Conservation (phyloP, 805 yeast species). For the Kluyveromyces dobzhanskii region DNA sequence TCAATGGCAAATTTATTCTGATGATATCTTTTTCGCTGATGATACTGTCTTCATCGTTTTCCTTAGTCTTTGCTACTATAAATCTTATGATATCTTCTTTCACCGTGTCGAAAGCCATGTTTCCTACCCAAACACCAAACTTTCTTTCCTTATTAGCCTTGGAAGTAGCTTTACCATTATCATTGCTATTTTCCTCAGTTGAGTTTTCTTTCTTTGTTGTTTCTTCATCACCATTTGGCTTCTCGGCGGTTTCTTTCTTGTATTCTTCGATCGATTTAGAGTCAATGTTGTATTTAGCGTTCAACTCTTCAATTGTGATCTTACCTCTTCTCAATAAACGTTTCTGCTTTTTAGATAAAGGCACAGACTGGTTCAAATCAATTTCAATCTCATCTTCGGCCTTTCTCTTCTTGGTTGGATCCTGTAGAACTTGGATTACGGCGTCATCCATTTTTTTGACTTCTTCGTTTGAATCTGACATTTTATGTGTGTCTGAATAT, state of each 20-base stretch:
- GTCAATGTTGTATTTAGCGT: constrained; percentile 33
- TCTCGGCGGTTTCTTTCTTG: constrained; percentile 31
- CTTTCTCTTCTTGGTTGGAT: constrained; percentile 30
- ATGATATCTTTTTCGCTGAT: constrained; percentile 54
- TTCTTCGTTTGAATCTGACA: background rate
- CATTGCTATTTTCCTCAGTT: constrained; percentile 26
- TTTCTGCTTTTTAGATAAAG: constrained; percentile 86
- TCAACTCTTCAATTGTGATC: constrained; percentile 47
- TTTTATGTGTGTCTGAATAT: background rate
- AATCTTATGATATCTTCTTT: constrained; percentile 65
- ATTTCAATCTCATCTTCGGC: constrained; percentile 55
- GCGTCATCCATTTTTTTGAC: constrained; percentile 11
- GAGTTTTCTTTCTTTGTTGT: constrained; percentile 14
- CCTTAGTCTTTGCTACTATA: constrained; percentile 49
- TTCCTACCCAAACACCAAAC: constrained; percentile 91
- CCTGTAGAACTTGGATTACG: constrained; percentile 26
- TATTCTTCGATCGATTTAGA: constrained; percentile 29
- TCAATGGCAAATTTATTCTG: constrained; percentile 74
- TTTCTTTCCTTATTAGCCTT: constrained; percentile 35
- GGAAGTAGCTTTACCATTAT: constrained; percentile 10
- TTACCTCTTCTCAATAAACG: constrained; percentile 77
- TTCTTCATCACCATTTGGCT: constrained; percentile 13
- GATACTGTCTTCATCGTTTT: constrained; percentile 28
- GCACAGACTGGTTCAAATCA: constrained; percentile 61
- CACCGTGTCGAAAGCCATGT: constrained; percentile 75